Percentiles rank a stretch among this genome's conserved stretches.
These are phyloP conservation scores for Diaporthe australafricana DNA, from an alignment of 2,329 filamentous ascomycete genomes.

Conservation along the genomic window DNA sequence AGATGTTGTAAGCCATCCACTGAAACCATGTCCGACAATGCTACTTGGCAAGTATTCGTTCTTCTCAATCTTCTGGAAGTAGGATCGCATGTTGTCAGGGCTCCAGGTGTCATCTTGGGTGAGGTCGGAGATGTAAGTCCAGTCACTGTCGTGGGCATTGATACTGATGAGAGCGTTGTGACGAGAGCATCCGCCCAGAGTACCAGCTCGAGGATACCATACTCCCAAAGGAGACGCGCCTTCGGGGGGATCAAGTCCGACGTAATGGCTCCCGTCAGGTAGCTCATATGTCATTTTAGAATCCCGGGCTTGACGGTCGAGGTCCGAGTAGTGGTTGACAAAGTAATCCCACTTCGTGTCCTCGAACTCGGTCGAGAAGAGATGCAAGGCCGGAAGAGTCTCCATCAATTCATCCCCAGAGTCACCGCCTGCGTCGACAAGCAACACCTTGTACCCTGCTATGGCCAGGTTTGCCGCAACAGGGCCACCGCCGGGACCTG, in stretches of 20 bases:
- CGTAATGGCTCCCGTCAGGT: slow-evolving; percentile 32
- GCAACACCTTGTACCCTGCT: slow-evolving; percentile 60
- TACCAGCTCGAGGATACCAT: slow-evolving; percentile 43
- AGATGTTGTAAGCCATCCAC: slow-evolving; percentile 56
- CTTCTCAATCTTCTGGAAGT: slow-evolving; percentile 59
- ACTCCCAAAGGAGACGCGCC: slow-evolving; percentile 45
- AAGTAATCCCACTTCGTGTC: slow-evolving; percentile 30
- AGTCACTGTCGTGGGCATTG: slow-evolving; percentile 62
- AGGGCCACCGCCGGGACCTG: slow-evolving; percentile 61
- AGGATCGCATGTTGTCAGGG: slow-evolving; percentile 60
- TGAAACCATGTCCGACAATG: slow-evolving; percentile 59
- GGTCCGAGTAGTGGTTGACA: slow-evolving; percentile 37
- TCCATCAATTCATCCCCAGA: slow-evolving; percentile 51
- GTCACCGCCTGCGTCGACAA: slow-evolving; percentile 65
- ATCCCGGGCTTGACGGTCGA: slow-evolving; percentile 33
- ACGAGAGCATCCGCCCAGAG: slow-evolving; percentile 48
- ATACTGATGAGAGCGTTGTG: slow-evolving; percentile 63
- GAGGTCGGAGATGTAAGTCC: slow-evolving; percentile 57
- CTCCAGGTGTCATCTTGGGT: slow-evolving; percentile 63
- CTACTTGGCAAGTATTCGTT: slow-evolving; percentile 48
- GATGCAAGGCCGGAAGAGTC: slow-evolving; percentile 26
- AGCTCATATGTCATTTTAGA: slow-evolving; percentile 27
- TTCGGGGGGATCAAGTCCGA: slow-evolving; percentile 41
- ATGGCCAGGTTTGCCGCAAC: slow-evolving; percentile 61
- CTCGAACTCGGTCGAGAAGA: slow-evolving; percentile 20